phyloP scores from a whole-genome alignment of 495 filamentous ascomycete genomes.

The Evansstolkia leycettana region DNA sequence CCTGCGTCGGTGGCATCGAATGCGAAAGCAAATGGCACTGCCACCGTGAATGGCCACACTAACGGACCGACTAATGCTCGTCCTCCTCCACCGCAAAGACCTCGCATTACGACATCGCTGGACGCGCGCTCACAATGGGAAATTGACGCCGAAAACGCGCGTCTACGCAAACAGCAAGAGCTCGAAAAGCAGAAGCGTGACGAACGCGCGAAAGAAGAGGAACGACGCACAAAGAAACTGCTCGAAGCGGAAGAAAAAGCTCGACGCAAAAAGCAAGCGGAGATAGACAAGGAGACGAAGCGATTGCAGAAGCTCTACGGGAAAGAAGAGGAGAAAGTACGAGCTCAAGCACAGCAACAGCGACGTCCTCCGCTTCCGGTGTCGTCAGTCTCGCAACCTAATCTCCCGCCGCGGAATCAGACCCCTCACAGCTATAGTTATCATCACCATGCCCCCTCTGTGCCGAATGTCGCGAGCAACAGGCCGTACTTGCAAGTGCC shows the following conservation, averaged over 20 bases:
- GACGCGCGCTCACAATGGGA: slow-evolving; percentile 44
- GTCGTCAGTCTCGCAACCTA: background rate
- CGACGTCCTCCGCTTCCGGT: background rate
- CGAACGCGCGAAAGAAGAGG: slow-evolving; percentile 48
- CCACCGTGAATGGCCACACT: too few species aligned
- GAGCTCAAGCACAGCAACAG: slow-evolving; percentile 4
- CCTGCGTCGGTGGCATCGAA: slow-evolving; percentile 7
- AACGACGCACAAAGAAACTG: slow-evolving; percentile 60
- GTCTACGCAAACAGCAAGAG: too few species aligned
- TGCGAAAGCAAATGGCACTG: slow-evolving; percentile 1
- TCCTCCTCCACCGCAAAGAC: slow-evolving; percentile 8
- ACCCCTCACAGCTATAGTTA: slow-evolving; percentile 5
- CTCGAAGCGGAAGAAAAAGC: slow-evolving; percentile 68
- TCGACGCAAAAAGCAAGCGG: slow-evolving; percentile 49
- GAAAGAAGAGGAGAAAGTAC: slow-evolving; percentile 30
- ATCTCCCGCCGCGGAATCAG: background rate
- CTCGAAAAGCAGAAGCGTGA: slow-evolving; percentile 44
- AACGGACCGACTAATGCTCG: slow-evolving; percentile 9
- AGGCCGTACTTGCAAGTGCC: slow-evolving; percentile 16
- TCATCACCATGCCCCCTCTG: slow-evolving; percentile 4
- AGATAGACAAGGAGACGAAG: slow-evolving; percentile 77
- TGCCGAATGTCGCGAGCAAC: slow-evolving; percentile 7
- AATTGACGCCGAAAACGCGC: slow-evolving; percentile 51
- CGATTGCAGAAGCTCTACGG: slow-evolving; percentile 65
- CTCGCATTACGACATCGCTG: slow-evolving; percentile 14